These are phyloP conservation scores for Mycena haematopus DNA, from an alignment of 768 basidiomycete genomes.

Conservation along the genomic window DNA sequence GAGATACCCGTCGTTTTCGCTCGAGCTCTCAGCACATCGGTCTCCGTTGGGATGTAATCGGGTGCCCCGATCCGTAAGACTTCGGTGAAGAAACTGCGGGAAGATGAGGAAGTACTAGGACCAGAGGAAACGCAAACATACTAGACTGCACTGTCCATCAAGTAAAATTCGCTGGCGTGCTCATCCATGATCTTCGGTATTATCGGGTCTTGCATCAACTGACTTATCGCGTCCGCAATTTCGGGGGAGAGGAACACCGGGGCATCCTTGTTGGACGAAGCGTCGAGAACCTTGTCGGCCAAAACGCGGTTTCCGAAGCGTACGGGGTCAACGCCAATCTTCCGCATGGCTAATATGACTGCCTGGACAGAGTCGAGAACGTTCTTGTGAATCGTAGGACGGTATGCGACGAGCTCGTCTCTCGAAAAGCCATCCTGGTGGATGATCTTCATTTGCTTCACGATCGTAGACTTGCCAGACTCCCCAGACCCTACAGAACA, in stretches of 20 bases:
- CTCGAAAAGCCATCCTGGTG: conserved; percentile 89
- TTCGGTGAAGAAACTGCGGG: conserved; percentile 80
- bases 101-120: background rate
- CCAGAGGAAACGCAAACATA: conserved; percentile 34
- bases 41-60: conserved; percentile 85
- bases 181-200: conserved; percentile 60
- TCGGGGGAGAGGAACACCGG: conserved; percentile 61
- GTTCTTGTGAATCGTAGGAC: conserved; percentile 83
- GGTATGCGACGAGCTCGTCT: conserved; percentile 78
- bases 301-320: conserved; percentile 39
- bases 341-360: conserved; percentile 84
- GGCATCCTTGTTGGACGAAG: conserved; percentile 49
- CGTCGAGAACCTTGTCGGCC: conserved; percentile 69
- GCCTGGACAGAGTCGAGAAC: conserved; percentile 90
- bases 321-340: conserved; percentile 73
- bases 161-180: conserved; percentile 79
- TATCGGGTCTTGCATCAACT: conserved; percentile 75
- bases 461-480: conserved; percentile 94
- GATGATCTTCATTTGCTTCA: conserved; percentile 99
- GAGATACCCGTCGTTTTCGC: conserved; percentile 90
- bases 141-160: conserved; percentile 96
- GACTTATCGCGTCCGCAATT: conserved; percentile 70
- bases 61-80: conserved; percentile 82
- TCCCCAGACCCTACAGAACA: conserved; percentile 83
- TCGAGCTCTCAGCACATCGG: conserved; percentile 87